Base-by-base conservation (phyloP, 2,329 filamentous ascomycete species). In the Aspergillus sclerotialis region DNA sequence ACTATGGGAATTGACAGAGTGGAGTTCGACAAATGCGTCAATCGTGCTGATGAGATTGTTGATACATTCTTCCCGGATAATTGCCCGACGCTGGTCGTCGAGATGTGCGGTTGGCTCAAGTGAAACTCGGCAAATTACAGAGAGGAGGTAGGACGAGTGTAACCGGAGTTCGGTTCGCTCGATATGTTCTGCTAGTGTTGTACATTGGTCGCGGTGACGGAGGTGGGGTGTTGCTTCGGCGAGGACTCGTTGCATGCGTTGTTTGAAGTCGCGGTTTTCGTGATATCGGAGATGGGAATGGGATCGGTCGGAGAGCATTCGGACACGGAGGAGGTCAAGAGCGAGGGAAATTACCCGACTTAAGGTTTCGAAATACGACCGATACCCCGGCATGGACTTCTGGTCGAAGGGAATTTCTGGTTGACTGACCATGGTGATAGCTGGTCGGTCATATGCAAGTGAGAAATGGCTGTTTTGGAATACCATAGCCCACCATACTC, bases 401-500 rank as follows among this genome's bases (percentile, higher is more conserved):
- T 60, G 60, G 49, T 68, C 56, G 52, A 70, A 63, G 27, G 67
- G 61, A 5, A 69, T 71, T 30, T 66, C 62, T 2, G 64, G 61
- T 40, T 67, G 65, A 32, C 64, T 63, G 23, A 71, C 67, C 31
- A 71, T 71, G n/a, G 61, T 67, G 28, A 69, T 70, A 2, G 72
- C 71, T 3, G 65, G 66, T 29, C 75, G 61, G 45, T 78, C 75
- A 53, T 77, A 78, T 2, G 73, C 76, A 28, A 78, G 70, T 11
- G 73, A 76, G n/a, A 78, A 65, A 25, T 78, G 61, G 30, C 72
- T 75, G 45, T 78, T 76, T 45, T 78, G 75, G 65, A 75, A 78
- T 11, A 76, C 64, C 40, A 78, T 64, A 11, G 71, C 67, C 75
- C 75, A 78, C 61, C 61, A 65, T 26, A 61, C 52, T 35, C 58